phyloP scores from a whole-genome alignment of 2,329 filamentous ascomycete genomes.

The Pseudogymnoascus sp. region DNA sequence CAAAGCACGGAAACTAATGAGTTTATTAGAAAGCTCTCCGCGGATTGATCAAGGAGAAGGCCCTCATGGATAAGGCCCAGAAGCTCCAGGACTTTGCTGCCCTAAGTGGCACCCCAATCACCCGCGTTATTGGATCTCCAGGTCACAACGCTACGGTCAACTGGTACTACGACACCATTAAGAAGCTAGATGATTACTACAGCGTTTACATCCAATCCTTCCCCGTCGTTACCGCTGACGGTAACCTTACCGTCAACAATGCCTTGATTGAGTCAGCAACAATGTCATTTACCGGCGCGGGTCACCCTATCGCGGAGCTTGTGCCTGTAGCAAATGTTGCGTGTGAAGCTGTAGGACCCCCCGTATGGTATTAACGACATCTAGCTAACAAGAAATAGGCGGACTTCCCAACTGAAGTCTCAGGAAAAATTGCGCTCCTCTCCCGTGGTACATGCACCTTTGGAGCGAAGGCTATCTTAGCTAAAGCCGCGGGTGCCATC shows the following conservation, averaged over 20 bases:
- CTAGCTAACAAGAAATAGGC: constrained; percentile 11
- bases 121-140: constrained; percentile 37
- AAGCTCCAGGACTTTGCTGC: constrained; percentile 38
- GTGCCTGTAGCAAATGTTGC: constrained; percentile 19
- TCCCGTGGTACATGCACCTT: constrained; percentile 49
- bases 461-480: constrained; percentile 45
- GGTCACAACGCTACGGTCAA: constrained; percentile 42
- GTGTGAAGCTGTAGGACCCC: constrained; percentile 13
- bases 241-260: constrained; percentile 14
- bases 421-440: constrained; percentile 45
- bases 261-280: constrained; percentile 7
- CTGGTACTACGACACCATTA: constrained; percentile 36
- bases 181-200: constrained; percentile 33
- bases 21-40: not conserved
- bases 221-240: constrained; percentile 9
- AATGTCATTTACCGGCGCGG: constrained; percentile 17
- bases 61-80: constrained; percentile 37
- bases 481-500: constrained; percentile 45
- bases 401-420: constrained; percentile 14
- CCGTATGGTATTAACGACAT: not conserved
- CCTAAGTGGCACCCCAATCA: constrained; percentile 33
- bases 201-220: constrained; percentile 18
- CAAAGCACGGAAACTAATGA: not conserved
- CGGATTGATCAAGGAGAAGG: constrained; percentile 1
- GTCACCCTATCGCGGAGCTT: constrained; percentile 13